Evolutionary conservation across 352 stramenopile species (phyloP).

Genomic region (Pythium insidiosum): DNA sequence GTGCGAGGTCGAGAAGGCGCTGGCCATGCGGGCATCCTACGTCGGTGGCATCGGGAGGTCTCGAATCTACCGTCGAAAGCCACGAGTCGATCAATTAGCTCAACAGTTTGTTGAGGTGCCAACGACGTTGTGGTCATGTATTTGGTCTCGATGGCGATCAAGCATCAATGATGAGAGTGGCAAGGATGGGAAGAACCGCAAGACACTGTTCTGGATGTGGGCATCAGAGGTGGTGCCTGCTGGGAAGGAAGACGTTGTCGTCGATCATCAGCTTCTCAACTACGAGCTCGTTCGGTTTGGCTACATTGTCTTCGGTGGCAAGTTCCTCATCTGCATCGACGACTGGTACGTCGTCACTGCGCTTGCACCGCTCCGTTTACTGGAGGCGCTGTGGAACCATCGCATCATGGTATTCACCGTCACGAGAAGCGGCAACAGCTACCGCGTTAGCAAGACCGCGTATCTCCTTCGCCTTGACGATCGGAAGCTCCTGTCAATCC

Average conservation of each 20-base stretch:
- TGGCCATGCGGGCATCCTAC: conserved; percentile 5
- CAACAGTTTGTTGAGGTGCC: not conserved
- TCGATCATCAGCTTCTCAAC: not conserved
- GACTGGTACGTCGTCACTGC: conserved; percentile 1
- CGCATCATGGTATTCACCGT: not conserved
- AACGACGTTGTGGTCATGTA: not conserved
- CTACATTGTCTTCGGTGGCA: not conserved
- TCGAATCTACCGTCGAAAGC: not conserved
- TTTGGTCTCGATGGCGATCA: not conserved
- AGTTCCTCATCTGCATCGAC: not conserved
- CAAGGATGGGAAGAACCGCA: not conserved
- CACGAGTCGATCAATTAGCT: too few species aligned
- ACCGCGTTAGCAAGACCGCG: not conserved
- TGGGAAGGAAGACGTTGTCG: not conserved
- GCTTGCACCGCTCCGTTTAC: not conserved
- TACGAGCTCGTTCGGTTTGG: conserved; percentile 5
- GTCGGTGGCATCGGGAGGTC: conserved; percentile 12
- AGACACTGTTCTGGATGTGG: not conserved
- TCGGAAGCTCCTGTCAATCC: not conserved
- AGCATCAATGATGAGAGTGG: not conserved
- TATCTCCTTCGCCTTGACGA: not conserved
- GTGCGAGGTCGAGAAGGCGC: conserved; percentile 1
- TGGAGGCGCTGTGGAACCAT: not conserved
- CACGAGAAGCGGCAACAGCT: not conserved
- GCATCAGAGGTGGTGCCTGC: too few species aligned